Evolutionary conservation across 352 stramenopile genomes (phyloP), one percentile per base, ranked within the genome.

Genomic region (Pythium biforme): DNA sequence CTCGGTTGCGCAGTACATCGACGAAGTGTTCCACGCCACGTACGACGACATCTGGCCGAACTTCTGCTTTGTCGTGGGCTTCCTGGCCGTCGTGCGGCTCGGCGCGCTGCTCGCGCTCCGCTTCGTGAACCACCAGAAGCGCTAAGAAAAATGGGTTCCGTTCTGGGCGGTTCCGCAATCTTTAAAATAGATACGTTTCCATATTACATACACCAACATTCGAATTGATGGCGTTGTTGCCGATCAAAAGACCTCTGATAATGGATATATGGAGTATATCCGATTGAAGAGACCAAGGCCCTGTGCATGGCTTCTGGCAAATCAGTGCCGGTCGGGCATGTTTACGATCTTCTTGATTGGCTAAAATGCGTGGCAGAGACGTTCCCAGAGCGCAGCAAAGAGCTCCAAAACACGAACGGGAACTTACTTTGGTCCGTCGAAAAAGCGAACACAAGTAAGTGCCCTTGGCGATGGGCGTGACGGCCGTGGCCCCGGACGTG

Each of bases 1-100:
- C 29, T 87, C 71, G 9, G 69, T 89, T 58, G 82, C 84, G 62
- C 66, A 83, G 41, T 89, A 81, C 59, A 58, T 81, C 14, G 77
- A 87, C 39, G 53, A 47, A 8, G 59, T 64, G 2, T 87, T 86
- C 48, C 62, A 77, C 34, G 81, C 84, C 58, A 75, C 78, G 47
- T 65, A 80, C 59, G 68, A 85, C 51, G 70, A 87, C 29, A 74
- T 83, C 31, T 74, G 69, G 64, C 47, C 45, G n/a, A 77, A 84
- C 58, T 77, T 76, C 12, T 66, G 51, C 12, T 62, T 80, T 23
- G 55, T 81, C 7, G 33, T 86, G 48, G 68, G 52, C 6, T 84
- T 75, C 53, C 81, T 82, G n/a, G 62, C 76, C 31, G 39, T 74
- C 11, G 76, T 85, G 62, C 76, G 76, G 8, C 14, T 86, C 4